Base-by-base conservation (phyloP, 2,329 filamentous ascomycete species). In the Scopulariopsis brevicaulis region DNA sequence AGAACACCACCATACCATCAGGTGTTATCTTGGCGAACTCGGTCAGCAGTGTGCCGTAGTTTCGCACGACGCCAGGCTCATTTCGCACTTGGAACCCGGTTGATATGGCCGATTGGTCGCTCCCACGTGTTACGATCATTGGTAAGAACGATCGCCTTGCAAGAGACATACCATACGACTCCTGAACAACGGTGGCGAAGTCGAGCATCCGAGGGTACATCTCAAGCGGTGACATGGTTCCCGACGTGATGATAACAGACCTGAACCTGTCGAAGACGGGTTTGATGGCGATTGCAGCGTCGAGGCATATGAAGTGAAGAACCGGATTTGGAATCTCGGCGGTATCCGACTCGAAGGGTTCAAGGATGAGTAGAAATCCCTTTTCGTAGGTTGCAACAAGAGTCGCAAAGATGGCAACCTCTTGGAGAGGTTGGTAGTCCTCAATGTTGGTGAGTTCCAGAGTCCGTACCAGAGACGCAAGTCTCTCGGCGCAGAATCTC, bases 131-230 rank as follows among this genome's bases (percentile, higher is more conserved):
- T 37, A 99, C 91, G 62, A 99, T 94, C 90, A 99, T 95, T 1
- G 94, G 94, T 62, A 99, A 75, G 74, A 99, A 99, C n/a, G 94
- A 96, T 59, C 88, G 83, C 51, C 95, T 83, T 1, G 93, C 93
- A 6, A 99, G 81, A 0, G 94, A 97, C 91, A 99, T 99, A 62
- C 84, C 85, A 73, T 99, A 99, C 0, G 95, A 99, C 70, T 99
- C 92, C 68, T 97, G 92, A 3, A 97, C 87, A 0, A 97, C 91
- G 1, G 92, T 90, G 11, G 81, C 80, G 73, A 99, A 99, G 57
- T 90, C 88, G 28, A 99, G 84, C 92, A 99, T 99, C 68, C 96
- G 96, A 0, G 94, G 95, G 67, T 99, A 99, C 88, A 99, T 99
- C 69, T 99, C 95, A 3, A 99, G 74, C 0, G 94, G 94, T 1